Base-by-base conservation (phyloP, 305 asterid species). In the Withania somnifera region DNA sequence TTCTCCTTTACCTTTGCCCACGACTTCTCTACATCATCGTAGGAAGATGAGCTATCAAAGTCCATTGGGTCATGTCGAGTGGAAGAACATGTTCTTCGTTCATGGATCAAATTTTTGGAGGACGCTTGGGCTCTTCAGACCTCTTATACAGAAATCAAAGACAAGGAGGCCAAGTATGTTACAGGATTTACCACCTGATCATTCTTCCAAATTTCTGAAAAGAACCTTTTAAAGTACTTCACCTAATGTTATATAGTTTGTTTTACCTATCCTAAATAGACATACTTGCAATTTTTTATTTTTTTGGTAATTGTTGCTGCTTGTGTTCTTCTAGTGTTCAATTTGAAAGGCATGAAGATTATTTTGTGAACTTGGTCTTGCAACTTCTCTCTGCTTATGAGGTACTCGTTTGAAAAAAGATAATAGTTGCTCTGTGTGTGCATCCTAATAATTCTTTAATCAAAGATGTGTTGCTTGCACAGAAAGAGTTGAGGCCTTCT, bases 71-170 rank as follows among this genome's bases (percentile, higher is more conserved):
- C 99, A 81, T 92, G 97, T 86, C 89, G 80, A 84, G 89, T 89
- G 77, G 99, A 96, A 89, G 95, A 88, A 53, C 87, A 88, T 80
- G 91, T 94, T 83, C 88, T 94, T 80, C 85, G 90, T 82, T 89
- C 97, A 17, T 96, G 97, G 98, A 93, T 88, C 86, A 93, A 91
- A 82, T 96, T 96, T 88, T 85, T 92, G 94, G 98, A 96, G 82
- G 97, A 94, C 87, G 90, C 99, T 24, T 94, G 99, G 99, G 88
- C 90, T 69, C 96, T 95, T 87, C 99, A 90, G 87, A 86, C 92
- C 88, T 88, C 93, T 76, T 85, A 89, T 88, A 85, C 91, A 76
- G 95, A 92, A 92, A 84, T 82, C 64, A 92, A 86, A 87, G 93
- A 91, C 87, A 92, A 93, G 85, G 94, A 92, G 81, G 85, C 91